A percentile compares a stretch with the other conserved stretches of the same genome.
Evolutionary conservation across 495 filamentous ascomycete species (phyloP).

Genomic region (Neurospora sublineolata): DNA sequence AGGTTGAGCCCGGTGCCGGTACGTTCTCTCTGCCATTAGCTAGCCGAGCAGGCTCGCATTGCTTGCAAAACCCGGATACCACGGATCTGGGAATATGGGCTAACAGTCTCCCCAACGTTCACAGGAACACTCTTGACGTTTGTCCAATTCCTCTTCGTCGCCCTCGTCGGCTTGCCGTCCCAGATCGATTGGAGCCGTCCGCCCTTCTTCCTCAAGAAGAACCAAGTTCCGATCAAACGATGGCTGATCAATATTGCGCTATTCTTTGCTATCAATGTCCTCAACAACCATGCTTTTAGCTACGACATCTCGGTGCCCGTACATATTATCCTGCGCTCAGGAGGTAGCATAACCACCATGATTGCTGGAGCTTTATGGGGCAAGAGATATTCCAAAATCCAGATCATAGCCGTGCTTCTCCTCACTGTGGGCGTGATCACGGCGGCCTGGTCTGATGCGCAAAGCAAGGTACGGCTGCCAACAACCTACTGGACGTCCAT

Average conservation of each 20-base stretch:
- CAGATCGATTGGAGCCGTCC: slow-evolving; percentile 47
- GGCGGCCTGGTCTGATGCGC: slow-evolving; percentile 78
- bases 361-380: slow-evolving; percentile 72
- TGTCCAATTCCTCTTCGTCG: slow-evolving; percentile 81
- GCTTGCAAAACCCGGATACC: slow-evolving; percentile 1
- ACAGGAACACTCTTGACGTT: slow-evolving; percentile 84
- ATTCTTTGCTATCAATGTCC: slow-evolving; percentile 81
- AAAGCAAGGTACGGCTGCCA: slow-evolving; percentile 52
- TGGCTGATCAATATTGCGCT: slow-evolving; percentile 84
- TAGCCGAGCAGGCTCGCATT: background rate
- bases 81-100: background rate
- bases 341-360: slow-evolving; percentile 90
- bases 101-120: background rate
- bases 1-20: slow-evolving; percentile 60
- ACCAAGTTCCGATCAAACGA: slow-evolving; percentile 69
- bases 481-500: background rate
- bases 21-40: slow-evolving; percentile 9
- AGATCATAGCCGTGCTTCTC: slow-evolving; percentile 66
- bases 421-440: slow-evolving; percentile 78
- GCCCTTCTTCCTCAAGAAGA: slow-evolving; percentile 59
- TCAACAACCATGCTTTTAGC: slow-evolving; percentile 97
- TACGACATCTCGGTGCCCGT: slow-evolving; percentile 94
- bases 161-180: slow-evolving; percentile 65
- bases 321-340: slow-evolving; percentile 92
- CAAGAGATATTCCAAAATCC: slow-evolving; percentile 68